Base-by-base conservation (phyloP, 2,329 filamentous ascomycete species). In the Alternaria angustiovoidea region DNA sequence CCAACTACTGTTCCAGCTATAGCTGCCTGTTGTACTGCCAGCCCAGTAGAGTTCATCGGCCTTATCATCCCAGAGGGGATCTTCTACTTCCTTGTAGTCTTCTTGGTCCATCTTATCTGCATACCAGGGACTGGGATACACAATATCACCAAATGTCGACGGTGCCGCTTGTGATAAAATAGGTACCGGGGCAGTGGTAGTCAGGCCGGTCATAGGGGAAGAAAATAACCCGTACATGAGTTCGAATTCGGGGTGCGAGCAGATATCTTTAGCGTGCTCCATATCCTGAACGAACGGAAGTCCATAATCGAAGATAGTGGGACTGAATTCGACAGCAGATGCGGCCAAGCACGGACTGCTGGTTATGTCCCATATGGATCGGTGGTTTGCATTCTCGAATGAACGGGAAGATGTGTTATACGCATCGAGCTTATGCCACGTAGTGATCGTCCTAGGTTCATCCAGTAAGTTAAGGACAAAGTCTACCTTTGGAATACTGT, bases 1-100 rank as follows among this genome's bases (percentile, higher is more conserved):
- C 84, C 84, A 86, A 0, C 69, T 55, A 2, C 71, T 62, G 9
- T 75, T 69, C 28, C 62, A 61, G 0, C 73, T 75, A 39, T 75
- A 81, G 0, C 81, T 84, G 2, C 86, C 86, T 0, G 86, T 87
- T 0, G 81, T 86, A 0, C 83, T 85, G 0, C 86, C 86, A 0
- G 82, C 81, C 87, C 86, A 88, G 69, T 88, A 88, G 0, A 88
- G 67, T 2, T 80, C 81, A 34, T 83, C 81, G 2, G 64, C 64
- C 88, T 89, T 5, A 75, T 46, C 0, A 81, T 71, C 18, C 18
- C 18, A 18, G 18, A 18, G 18, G 18, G 18, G 18, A 18, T 18
- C 18, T 18, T 18, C 18, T 18, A 18, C 18, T 18, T 18, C 18
- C 18, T 18, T 18, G 18, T 18, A 18, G 18, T 18, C 18, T 18